Conservation (phyloP, 208 protist genomes). For the Crithidia mellificae region DNA sequence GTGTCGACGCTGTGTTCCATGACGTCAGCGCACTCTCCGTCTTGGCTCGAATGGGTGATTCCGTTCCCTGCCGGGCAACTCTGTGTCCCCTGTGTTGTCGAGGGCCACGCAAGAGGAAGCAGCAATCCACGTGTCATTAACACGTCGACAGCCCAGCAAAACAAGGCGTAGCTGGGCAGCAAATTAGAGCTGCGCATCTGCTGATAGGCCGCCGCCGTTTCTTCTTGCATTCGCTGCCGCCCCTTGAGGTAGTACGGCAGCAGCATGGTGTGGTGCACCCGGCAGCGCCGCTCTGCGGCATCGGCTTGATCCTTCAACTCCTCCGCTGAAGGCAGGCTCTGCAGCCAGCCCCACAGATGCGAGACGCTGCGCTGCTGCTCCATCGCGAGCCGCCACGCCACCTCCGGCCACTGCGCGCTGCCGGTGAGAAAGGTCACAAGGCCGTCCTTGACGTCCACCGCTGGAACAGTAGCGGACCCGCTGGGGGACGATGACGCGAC, state of each 20-base stretch:
- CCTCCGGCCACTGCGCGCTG: constrained; percentile 59
- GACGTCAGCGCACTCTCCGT: not conserved
- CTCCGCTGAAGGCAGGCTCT: constrained; percentile 47
- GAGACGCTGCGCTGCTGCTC: constrained; percentile 79
- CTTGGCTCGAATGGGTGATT: not conserved
- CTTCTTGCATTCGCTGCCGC: constrained; percentile 41
- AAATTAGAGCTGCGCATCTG: constrained; percentile 50
- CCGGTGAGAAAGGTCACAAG: constrained; percentile 61
- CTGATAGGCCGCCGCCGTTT: constrained; percentile 44
- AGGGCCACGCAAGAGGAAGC: constrained; percentile 63
- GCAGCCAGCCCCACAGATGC: constrained; percentile 83
- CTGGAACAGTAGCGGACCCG: too few species aligned
- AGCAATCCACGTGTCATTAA: constrained; percentile 63
- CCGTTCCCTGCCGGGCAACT: not conserved
- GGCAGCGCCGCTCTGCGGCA: constrained; percentile 52
- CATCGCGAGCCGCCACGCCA: constrained; percentile 77
- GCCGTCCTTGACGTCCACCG: constrained; percentile 25
- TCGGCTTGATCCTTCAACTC: constrained; percentile 45
- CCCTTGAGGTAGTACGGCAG: constrained; percentile 59
- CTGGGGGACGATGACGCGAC: too few species aligned
- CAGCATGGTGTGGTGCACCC: constrained; percentile 61
- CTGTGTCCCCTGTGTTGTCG: not conserved
- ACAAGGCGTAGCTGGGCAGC: constrained; percentile 40
- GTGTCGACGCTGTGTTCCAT: not conserved
- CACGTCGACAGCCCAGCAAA: constrained; percentile 62